phyloP scores from a whole-genome alignment of 148 eudicot species.

The Beta vulgaris region DNA sequence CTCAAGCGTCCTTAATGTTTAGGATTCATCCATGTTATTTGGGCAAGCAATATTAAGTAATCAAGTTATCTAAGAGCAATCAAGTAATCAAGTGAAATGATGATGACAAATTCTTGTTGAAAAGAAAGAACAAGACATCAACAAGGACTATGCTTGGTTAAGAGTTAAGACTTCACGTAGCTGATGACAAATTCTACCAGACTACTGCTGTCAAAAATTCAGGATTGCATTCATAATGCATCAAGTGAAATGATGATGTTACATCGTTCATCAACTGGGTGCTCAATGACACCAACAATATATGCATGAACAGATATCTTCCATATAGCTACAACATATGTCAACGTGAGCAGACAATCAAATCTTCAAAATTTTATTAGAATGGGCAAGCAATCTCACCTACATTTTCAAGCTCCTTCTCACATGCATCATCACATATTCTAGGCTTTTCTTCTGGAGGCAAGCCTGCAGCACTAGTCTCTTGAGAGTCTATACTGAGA shows the following conservation, averaged over 20 bases:
- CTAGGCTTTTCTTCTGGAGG: conserved; percentile 82
- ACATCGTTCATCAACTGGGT: neutral
- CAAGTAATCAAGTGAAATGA: neutral
- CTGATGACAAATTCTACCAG: no score
- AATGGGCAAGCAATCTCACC: conserved; percentile 78
- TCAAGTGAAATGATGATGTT: neutral
- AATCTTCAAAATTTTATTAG: neutral
- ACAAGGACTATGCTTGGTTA: no score
- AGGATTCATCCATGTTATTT: no score
- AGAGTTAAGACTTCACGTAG: no score
- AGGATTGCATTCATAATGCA: no score
- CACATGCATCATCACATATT: conserved; percentile 77
- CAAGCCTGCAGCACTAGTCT: conserved; percentile 74
- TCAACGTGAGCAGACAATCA: neutral
- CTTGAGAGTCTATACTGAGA: conserved; percentile 30
- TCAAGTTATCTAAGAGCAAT: neutral
- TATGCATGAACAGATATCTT: neutral
- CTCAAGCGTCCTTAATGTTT: no score
- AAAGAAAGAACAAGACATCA: no score
- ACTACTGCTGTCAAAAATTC: no score
- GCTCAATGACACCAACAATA: neutral
- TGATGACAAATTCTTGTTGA: no score
- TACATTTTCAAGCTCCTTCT: conserved; percentile 99
- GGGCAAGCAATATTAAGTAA: no score
- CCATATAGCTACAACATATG: neutral